Conservation (phyloP, 441 rosid genomes). For the Bruguiera hainesii region DNA sequence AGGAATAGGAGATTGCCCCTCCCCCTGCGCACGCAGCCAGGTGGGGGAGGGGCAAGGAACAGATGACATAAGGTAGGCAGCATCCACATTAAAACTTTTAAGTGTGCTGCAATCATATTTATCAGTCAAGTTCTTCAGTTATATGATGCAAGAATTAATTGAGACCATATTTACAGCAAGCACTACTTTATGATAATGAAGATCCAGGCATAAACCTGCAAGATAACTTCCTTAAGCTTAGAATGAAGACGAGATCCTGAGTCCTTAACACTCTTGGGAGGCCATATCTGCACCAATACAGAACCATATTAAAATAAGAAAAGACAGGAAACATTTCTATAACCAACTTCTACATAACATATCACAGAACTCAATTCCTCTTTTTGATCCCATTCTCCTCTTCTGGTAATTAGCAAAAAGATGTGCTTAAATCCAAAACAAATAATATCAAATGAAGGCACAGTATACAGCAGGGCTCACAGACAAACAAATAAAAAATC, state of each 20-base stretch:
- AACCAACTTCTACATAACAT: conserved; percentile 4
- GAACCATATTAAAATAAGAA: conserved; percentile 18
- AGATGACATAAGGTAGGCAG: neutral
- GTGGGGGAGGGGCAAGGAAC: neutral
- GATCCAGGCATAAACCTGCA: conserved; percentile 52
- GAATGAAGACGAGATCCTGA: conserved; percentile 87
- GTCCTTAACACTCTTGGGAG: conserved; percentile 95
- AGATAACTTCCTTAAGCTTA: conserved; percentile 73
- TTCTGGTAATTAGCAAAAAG: neutral
- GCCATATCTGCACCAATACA: conserved; percentile 76
- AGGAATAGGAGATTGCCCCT: neutral
- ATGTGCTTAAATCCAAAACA: neutral
- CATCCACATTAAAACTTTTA: neutral
- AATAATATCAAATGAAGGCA: neutral
- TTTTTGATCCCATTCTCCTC: neutral
- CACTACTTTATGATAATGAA: conserved; percentile 13
- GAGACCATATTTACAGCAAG: neutral
- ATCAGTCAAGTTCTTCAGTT: neutral
- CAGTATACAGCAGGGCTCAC: too few relatives aligned
- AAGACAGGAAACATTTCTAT: neutral
- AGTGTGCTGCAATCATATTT: neutral
- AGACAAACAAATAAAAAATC: too few relatives aligned
- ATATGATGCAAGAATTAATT: conserved; percentile 11
- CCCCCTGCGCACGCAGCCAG: too few relatives aligned
- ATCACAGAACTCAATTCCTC: neutral